Percentiles rank a stretch among this genome's conserved stretches.
Evolutionary conservation across 306 rosid genomes (phyloP).

Genomic region (Fragaria vesca): DNA sequence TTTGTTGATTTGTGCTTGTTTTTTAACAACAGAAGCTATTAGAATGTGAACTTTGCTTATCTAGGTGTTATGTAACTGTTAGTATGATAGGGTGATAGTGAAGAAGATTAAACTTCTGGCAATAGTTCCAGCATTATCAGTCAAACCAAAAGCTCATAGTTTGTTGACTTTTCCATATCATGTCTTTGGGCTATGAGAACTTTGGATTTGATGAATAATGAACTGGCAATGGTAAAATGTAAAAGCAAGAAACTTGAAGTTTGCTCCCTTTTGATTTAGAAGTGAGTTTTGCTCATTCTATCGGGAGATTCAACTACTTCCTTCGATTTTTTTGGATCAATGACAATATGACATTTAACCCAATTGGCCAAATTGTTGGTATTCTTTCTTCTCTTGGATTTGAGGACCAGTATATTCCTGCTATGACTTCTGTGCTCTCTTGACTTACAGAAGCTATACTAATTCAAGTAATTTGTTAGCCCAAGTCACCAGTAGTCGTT

Average conservation of each 20-base stretch:
- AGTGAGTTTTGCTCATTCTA: background rate
- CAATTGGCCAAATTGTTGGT: background rate
- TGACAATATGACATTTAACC: background rate
- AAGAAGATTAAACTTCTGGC: too few relatives aligned
- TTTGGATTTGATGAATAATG: background rate
- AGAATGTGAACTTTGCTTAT: too few relatives aligned
- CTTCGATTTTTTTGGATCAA: background rate
- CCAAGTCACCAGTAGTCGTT: slow-evolving; percentile 61
- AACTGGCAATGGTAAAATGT: background rate
- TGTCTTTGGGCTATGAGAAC: background rate
- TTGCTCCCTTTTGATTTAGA: background rate
- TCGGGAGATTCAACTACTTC: background rate
- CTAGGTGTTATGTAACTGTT: too few relatives aligned
- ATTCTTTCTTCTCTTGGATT: background rate
- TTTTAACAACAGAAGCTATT: too few relatives aligned
- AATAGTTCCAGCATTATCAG: slow-evolving; percentile 6
- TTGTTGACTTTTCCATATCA: slow-evolving; percentile 1
- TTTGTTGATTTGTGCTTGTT: too few relatives aligned
- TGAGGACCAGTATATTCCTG: background rate
- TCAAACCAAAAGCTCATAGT: background rate
- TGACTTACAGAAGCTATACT: background rate
- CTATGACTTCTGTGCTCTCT: background rate
- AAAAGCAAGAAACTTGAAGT: background rate
- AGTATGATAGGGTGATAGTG: too few relatives aligned
- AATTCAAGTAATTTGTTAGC: background rate